Evolutionary conservation across 2,329 filamentous ascomycete genomes (phyloP).

Genomic region (Diaporthe aspalathi): DNA sequence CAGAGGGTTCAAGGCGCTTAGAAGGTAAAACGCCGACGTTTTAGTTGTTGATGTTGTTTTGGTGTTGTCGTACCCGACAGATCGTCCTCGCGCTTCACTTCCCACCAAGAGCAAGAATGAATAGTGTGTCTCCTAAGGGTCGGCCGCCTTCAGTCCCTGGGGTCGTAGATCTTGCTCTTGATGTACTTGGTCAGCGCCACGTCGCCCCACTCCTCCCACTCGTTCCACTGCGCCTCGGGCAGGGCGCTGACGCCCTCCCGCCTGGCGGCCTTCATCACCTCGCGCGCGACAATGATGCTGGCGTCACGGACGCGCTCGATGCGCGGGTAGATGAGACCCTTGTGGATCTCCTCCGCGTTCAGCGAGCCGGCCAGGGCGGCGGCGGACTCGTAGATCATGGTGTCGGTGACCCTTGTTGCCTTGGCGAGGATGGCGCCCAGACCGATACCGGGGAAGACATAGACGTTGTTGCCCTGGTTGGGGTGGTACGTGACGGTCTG

Average conservation of each 20-base stretch:
- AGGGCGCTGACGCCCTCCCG: constrained; percentile 80
- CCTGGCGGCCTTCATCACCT: constrained; percentile 93
- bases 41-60: constrained; percentile 1
- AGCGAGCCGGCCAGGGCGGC: constrained; percentile 82
- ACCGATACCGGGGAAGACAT: constrained; percentile 96
- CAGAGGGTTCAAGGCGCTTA: constrained; percentile 14
- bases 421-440: constrained; percentile 93
- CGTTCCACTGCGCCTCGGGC: constrained; percentile 75
- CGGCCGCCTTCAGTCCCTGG: constrained; percentile 45
- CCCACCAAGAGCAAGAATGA: constrained; percentile 38
- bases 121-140: constrained; percentile 38
- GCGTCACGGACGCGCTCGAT: constrained; percentile 94
- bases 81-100: constrained; percentile 21
- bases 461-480: constrained; percentile 88
- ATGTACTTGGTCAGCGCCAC: constrained; percentile 71
- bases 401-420: constrained; percentile 85
- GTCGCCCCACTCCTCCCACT: constrained; percentile 79
- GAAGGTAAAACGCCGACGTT: constrained; percentile 34
- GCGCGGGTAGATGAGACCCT: constrained; percentile 89
- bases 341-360: constrained; percentile 82
- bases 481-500: constrained; percentile 76
- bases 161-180: constrained; percentile 71
- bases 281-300: constrained; percentile 84
- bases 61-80: constrained; percentile 26
- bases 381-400: constrained; percentile 97